These are phyloP conservation scores for Mycena galopus DNA, from an alignment of 768 basidiomycete genomes.

Conservation along the genomic window DNA sequence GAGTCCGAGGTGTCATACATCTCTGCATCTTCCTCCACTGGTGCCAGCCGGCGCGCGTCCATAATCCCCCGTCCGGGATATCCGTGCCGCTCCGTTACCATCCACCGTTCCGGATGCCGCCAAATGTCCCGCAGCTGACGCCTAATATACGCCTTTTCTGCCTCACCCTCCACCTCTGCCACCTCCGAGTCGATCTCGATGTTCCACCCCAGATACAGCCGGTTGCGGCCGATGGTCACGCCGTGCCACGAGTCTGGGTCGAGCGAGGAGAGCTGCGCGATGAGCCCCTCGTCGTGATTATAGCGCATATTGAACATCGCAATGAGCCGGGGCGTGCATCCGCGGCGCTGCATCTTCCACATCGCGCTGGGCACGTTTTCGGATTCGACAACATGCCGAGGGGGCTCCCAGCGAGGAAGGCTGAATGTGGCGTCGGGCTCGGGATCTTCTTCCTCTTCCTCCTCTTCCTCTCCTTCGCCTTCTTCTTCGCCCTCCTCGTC, in stretches of 20 bases:
- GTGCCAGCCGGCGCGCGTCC: slow-evolving; percentile 28
- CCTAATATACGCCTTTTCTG: slow-evolving; percentile 58
- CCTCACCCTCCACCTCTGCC: slow-evolving; percentile 59
- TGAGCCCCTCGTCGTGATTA: slow-evolving; percentile 65
- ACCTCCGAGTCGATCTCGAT: slow-evolving; percentile 46
- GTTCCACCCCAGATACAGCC: slow-evolving; percentile 79
- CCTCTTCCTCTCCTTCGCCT: slow-evolving; percentile 37
- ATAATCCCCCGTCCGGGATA: slow-evolving; percentile 12
- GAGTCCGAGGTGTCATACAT: slow-evolving; percentile 27
- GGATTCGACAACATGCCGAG: slow-evolving; percentile 46
- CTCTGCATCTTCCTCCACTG: slow-evolving; percentile 26
- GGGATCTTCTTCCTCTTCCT: slow-evolving; percentile 34
- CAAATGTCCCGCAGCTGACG: slow-evolving; percentile 28
- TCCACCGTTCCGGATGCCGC: slow-evolving; percentile 28
- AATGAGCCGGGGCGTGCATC: slow-evolving; percentile 72
- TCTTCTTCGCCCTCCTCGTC: slow-evolving; percentile 45
- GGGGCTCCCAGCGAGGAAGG: slow-evolving; percentile 71
- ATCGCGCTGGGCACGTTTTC: slow-evolving; percentile 43
- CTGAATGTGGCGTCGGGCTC: slow-evolving; percentile 52
- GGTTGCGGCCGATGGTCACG: slow-evolving; percentile 51
- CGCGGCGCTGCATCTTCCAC: slow-evolving; percentile 65
- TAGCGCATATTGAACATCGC: slow-evolving; percentile 68
- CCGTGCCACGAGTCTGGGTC: slow-evolving; percentile 43
- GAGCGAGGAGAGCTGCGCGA: slow-evolving; percentile 57
- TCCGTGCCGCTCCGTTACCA: slow-evolving; percentile 18